These are phyloP conservation scores for Boletus huronensis DNA, from an alignment of 768 basidiomycete species.

Conservation along the genomic window DNA sequence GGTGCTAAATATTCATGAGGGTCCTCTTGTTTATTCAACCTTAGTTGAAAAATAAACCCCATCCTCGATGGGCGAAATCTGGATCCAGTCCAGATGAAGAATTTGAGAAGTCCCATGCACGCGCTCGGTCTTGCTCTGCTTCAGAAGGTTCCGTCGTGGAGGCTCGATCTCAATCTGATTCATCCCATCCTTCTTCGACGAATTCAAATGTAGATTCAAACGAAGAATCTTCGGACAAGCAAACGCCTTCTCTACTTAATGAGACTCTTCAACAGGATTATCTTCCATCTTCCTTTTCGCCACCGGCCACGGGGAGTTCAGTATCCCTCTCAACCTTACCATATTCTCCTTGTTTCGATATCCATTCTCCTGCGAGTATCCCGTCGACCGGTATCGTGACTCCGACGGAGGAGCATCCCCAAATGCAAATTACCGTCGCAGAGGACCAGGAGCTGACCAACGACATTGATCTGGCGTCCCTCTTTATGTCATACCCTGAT, in stretches of 20 bases:
- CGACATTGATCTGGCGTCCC: conserved; percentile 42
- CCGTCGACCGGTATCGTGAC: conserved; percentile 38
- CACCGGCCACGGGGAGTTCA: conserved; percentile 31
- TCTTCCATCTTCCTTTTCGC: conserved; percentile 31
- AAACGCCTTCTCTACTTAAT: neutral
- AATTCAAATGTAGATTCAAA: conserved; percentile 1
- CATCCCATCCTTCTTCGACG: neutral
- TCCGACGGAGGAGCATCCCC: conserved; percentile 43
- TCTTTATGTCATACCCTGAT: conserved; percentile 37
- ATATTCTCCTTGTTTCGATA: conserved; percentile 18
- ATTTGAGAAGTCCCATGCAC: conserved; percentile 26
- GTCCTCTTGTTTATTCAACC: neutral
- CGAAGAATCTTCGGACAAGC: conserved; percentile 4
- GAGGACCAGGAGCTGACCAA: conserved; percentile 26
- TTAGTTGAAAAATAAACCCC: conserved; percentile 70
- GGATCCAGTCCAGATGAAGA: conserved; percentile 25
- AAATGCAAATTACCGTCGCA: conserved; percentile 28
- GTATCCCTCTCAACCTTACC: conserved; percentile 10
- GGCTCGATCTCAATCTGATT: conserved; percentile 1
- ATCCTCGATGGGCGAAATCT: conserved; percentile 54
- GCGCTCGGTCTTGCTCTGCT: conserved; percentile 16
- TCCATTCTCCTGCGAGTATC: conserved; percentile 26
- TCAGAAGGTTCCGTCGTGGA: conserved; percentile 12
- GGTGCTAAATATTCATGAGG: neutral
- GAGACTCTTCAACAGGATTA: conserved; percentile 19